A percentile compares a stretch with the other conserved stretches of the same genome.
Evolutionary conservation across 139 green algal species (phyloP).

Genomic region (Spirogloea muscicola): DNA sequence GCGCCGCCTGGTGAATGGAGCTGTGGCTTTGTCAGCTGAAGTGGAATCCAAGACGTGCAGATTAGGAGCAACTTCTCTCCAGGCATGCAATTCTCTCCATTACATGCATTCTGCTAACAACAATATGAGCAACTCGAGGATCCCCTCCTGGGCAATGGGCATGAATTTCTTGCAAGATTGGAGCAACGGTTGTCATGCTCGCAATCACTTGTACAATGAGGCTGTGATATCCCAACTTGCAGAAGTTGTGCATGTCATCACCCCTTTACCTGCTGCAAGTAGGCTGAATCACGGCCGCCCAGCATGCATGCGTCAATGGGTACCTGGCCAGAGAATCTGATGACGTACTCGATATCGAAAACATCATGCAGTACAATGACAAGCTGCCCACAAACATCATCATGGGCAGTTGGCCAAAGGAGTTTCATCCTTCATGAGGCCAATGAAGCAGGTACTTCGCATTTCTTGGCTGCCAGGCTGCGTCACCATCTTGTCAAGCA

Average conservation of each 20-base stretch:
- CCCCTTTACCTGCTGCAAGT: slow-evolving; percentile 61
- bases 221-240: neutral
- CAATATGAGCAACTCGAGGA: too few species aligned
- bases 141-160: too few species aligned
- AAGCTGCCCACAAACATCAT: too few species aligned
- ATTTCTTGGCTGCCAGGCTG: neutral
- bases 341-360: slow-evolving; percentile 1
- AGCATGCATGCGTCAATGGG: slow-evolving; percentile 65
- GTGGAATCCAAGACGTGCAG: too few species aligned
- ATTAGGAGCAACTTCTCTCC: neutral
- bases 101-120: too few species aligned
- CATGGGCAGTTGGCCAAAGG: too few species aligned
- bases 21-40: too few species aligned
- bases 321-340: slow-evolving; percentile 44
- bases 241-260: neutral
- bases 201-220: neutral
- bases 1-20: slow-evolving; percentile 39
- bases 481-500: too few species aligned
- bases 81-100: too few species aligned
- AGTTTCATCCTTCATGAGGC: neutral
- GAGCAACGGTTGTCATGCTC: neutral
- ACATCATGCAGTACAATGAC: slow-evolving; percentile 3
- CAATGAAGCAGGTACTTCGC: neutral
- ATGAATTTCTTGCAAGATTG: too few species aligned
- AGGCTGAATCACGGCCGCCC: slow-evolving; percentile 57